These are phyloP conservation scores for Gymnopus androsaceus DNA, from an alignment of 1,284 basidiomycete species.

Conservation along the genomic window DNA sequence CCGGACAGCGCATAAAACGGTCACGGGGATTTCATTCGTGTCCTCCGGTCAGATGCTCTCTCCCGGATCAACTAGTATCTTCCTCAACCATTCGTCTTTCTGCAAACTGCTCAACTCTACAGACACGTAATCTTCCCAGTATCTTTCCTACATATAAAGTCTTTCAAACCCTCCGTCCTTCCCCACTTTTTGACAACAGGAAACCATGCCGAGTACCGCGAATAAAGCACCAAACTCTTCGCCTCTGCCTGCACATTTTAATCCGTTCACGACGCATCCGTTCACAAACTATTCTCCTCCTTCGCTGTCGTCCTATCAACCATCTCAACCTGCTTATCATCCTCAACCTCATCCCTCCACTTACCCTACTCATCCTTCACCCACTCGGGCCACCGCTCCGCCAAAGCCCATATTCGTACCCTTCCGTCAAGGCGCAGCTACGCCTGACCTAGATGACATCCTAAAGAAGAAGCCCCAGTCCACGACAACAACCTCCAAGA, in stretches of 20 bases:
- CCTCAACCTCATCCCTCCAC: constrained; percentile 11
- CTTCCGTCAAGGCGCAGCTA: constrained; percentile 22
- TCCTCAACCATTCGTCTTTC: background rate
- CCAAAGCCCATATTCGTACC: constrained; percentile 23
- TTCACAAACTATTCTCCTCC: constrained; percentile 26
- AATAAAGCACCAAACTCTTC: constrained; percentile 14
- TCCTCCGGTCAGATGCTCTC: background rate
- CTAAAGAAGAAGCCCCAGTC: constrained; percentile 23
- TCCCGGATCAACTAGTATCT: background rate
- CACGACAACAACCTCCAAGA: constrained; percentile 3
- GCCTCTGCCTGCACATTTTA: constrained; percentile 23
- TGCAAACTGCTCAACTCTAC: background rate
- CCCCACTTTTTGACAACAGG: constrained; percentile 2
- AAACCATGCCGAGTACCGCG: constrained; percentile 10
- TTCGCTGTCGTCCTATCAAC: constrained; percentile 5
- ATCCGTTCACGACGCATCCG: constrained; percentile 27
- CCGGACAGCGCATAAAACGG: background rate
- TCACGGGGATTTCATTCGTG: background rate
- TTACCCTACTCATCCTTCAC: constrained; percentile 15
- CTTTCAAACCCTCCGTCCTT: background rate
- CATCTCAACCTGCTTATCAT: background rate
- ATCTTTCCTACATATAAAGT: constrained; percentile 10
- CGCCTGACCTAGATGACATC: constrained; percentile 25
- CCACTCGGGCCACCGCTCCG: constrained; percentile 12
- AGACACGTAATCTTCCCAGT: constrained; percentile 3